These are phyloP conservation scores for Pleodorina starrii DNA, from an alignment of 139 green algal genomes.

Conservation along the genomic window DNA sequence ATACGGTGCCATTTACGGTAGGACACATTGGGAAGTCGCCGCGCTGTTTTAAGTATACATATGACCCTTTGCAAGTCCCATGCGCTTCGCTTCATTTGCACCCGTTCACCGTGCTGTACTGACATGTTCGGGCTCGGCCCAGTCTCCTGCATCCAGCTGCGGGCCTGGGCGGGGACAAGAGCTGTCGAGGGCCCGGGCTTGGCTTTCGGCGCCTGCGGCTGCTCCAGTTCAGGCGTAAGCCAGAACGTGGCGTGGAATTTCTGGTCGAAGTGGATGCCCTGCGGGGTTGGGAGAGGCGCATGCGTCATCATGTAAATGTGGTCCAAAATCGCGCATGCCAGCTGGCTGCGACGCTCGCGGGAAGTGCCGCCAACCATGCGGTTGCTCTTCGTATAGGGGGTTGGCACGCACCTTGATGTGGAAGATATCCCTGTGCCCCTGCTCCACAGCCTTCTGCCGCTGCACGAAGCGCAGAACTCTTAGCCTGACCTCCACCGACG, in stretches of 20 bases:
- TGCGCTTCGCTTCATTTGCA: no score
- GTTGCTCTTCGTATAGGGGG: not conserved
- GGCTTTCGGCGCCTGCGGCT: not conserved
- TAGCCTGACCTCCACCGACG: slow-evolving; percentile 67
- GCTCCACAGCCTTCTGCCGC: slow-evolving; percentile 68
- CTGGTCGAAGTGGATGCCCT: slow-evolving; percentile 82
- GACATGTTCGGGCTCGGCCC: not conserved
- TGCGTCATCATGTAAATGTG: no score
- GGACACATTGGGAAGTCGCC: no score
- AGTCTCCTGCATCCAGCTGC: not conserved
- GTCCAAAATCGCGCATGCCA: no score
- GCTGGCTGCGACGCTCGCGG: no score
- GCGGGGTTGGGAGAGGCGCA: not conserved
- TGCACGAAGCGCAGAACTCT: slow-evolving; percentile 75
- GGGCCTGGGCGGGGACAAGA: not conserved
- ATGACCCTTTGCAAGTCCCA: no score
- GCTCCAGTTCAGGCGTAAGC: slow-evolving; percentile 55
- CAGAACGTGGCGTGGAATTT: slow-evolving; percentile 82
- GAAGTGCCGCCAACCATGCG: not conserved
- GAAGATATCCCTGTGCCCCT: slow-evolving; percentile 81
- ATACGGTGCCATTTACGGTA: not conserved
- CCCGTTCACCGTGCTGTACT: no score
- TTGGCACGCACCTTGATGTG: slow-evolving; percentile 78
- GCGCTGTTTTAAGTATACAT: no score
- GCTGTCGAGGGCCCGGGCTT: not conserved